Base-by-base conservation (phyloP, 2,329 filamentous ascomycete species). In the Fusarium goolgardi region DNA sequence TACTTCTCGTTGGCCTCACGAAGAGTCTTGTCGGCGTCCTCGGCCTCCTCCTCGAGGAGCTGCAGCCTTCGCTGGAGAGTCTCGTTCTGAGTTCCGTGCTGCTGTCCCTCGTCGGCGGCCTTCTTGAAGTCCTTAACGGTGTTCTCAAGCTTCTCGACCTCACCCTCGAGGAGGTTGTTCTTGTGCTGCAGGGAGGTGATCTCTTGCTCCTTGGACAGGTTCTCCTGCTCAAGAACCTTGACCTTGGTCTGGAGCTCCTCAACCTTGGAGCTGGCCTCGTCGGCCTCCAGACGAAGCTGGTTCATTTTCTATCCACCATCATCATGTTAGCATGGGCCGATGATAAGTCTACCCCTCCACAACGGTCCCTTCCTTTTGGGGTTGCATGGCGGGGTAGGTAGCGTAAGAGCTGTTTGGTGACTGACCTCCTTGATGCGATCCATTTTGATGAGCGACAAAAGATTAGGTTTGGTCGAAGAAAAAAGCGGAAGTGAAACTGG, bases 1-100 rank as follows among this genome's bases (percentile, higher is more conserved):
- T 90, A 99, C 96, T 97, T 98, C 85, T 99, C 96, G 83, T 97
- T 98, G 78, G 94, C 91, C 85, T 98, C 96, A 79, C 95, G 91
- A 79, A 98, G 87, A 71, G 93, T 96, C 90, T 94, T 96, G 83
- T 98, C 96, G 74, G 94, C 93, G 80, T 95, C 89, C 84, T 99
- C 96, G 74, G 94, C 94, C 85, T 99, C 96, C 84, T 98, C 95
- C 85, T 99, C 96, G 74, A 99, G 90, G 73, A 99, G 86, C 85
- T 97, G 93, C 79, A 98, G 86, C 84, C 93, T 93, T 83, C 96
- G 89, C 85, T 93, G 91, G 73, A 99, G 87, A 75, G 91, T 88
- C 85, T 99, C 96, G 82, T 95, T 96, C 83, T 97, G 92, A 78
- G 90, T 92, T 78, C 93, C 91, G 79, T 81, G 94, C 89, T 84